phyloP scores from a whole-genome alignment of 2,329 filamentous ascomycete species.

The Botrytis sinoallii region DNA sequence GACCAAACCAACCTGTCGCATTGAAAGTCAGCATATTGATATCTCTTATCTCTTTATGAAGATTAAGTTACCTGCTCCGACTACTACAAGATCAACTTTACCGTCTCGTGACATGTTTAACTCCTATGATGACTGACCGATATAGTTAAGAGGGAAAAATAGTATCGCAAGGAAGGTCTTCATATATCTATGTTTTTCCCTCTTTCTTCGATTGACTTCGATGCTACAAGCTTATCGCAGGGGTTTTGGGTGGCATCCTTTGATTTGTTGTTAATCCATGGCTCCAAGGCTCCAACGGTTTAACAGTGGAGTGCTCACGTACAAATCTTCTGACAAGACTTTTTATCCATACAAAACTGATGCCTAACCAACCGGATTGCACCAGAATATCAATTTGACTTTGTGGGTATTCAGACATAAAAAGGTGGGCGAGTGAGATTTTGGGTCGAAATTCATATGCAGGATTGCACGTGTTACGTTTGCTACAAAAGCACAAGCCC shows the following conservation, averaged over 20 bases:
- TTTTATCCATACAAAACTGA: neutral
- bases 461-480: neutral
- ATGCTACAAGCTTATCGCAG: neutral
- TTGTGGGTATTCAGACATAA: neutral
- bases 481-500: neutral
- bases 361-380: neutral
- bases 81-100: conserved; percentile 8
- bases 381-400: neutral
- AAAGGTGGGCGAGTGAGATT: neutral
- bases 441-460: neutral
- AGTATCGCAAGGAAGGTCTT: neutral
- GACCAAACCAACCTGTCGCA: conserved; percentile 42
- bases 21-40: neutral
- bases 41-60: neutral
- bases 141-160: neutral
- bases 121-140: neutral
- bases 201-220: neutral
- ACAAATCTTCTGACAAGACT: neutral
- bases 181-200: neutral
- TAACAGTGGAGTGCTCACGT: neutral
- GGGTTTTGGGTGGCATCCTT: neutral
- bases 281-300: neutral
- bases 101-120: neutral
- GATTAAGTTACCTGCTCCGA: conserved; percentile 12
- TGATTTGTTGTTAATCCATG: neutral